Evolutionary conservation across 441 rosid genomes (phyloP), one percentile per base, ranked within the genome.

Genomic region (Populus trichocarpa): DNA sequence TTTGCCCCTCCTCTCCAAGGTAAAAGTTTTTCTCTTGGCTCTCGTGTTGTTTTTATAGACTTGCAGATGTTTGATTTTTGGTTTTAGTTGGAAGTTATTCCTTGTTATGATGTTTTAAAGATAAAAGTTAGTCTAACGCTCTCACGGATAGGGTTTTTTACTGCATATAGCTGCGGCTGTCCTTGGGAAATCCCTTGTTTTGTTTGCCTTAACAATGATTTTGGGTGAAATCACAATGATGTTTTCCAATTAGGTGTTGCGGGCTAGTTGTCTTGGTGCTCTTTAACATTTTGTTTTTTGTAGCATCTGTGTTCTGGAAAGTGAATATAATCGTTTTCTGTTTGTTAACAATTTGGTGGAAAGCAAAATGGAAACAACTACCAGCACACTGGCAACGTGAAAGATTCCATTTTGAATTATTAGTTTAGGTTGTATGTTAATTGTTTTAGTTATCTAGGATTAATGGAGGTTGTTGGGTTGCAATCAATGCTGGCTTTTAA

Each of bases 1-100:
- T 96, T 86, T 96, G 98, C 75, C 97, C 98, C 16, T 68, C 86
- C 66, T 91, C 93, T 0, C 90, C 93, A 0, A 95, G 99, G 99
- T 93, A 72, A 80, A 33, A 2, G 1, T 38, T 23, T 2, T 8
- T 57, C 28, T 66, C 32, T 30, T 28, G 26, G 23, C 6, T 6
- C 20, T 2, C 61, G 36, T 14, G 3, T 1, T 65, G 10, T 42
- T 5, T 68, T 16, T 4, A 16, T 32, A 2, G 18, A 0, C 13
- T 1, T 46, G 3, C 4, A 0, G 14, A 9, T 0, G 28, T 9
- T 61, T 61, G 20, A 3, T 22, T 22, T 22, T 61, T 22, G 28
- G 9, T 22, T 22, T 0, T 46, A 14, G 28, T 61, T 61, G 66
- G 1, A 59, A n/a, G 12, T 59, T 59, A 2, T 57, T 57, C 22